Evolutionary conservation across 1,284 basidiomycete species (phyloP), one percentile per base, ranked within the genome.

Genomic region (Pseudomicrostroma phylloplanum): DNA sequence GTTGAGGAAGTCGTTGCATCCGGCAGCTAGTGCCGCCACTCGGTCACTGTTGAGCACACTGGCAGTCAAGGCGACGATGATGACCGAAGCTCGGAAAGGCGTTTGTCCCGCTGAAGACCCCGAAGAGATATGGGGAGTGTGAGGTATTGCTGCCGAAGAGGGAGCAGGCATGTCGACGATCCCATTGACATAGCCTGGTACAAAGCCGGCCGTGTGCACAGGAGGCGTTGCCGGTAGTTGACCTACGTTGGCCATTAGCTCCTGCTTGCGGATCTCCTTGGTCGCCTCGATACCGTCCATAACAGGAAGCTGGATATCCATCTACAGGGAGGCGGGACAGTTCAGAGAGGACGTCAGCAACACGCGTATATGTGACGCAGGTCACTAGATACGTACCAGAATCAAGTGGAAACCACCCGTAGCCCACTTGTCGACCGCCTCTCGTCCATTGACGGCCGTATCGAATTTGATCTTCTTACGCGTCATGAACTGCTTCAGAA

Each of bases 221-320:
- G 85, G 83, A 0, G 84, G 83, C 1, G 83, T 84, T 4, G 85
- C 83, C 7, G 87, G 88, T 78, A 87, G 90, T 6, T 88, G 87
- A 49, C 86, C 86, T 42, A 86, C 82, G 62, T 88, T 88, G 73
- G 81, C 81, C 49, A 80, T 69, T 67, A 87, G 86, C 80, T 98
- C 94, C 57, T 94, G 81, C 66, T 87, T 85, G 56, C 96, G 85
- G 63, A 99, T 99, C 79, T 94, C 91, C 74, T 92, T 93, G 0
- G 96, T 98, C 1, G 96, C 96, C 76, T 91, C 87, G 57, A 98
- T 96, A 26, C 96, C 96, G 80, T 96, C 91, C 90, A 97, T 96
- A 69, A 97, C 89, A 6, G 96, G 96, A 84, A 99, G 90, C 82
- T 97, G 94, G 65, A 99, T 97, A 81, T 99, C 96, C 96, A 99